Percentiles rank a stretch among this genome's conserved stretches.
Conservation (phyloP, 1,284 basidiomycete species). For the Cryptococcus floricola region DNA sequence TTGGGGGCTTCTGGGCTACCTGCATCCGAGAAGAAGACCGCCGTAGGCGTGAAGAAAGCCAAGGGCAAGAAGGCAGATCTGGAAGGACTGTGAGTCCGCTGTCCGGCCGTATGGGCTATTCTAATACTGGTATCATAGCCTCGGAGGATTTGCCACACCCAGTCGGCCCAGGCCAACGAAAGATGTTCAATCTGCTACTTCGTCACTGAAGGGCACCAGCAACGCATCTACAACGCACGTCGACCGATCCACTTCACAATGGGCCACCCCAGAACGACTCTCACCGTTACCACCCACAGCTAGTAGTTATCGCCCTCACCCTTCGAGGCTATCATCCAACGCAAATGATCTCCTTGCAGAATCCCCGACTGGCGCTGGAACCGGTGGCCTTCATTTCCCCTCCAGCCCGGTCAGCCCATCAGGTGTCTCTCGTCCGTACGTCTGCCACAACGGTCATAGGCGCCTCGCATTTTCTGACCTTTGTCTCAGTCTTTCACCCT, state of each 20-base stretch:
- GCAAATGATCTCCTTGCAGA: conserved; percentile 6
- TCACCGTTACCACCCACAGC: conserved; percentile 20
- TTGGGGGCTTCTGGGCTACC: neutral
- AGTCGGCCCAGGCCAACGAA: conserved; percentile 22
- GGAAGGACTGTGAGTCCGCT: conserved; percentile 43
- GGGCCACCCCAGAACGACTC: conserved; percentile 16
- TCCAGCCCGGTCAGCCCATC: conserved; percentile 35
- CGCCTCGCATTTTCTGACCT: no score
- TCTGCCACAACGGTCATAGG: neutral
- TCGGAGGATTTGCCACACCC: conserved; percentile 39
- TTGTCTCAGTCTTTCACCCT: conserved; percentile 25
- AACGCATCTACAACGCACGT: neutral
- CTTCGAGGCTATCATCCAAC: conserved; percentile 19
- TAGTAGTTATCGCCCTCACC: conserved; percentile 30
- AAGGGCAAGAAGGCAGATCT: conserved; percentile 33
- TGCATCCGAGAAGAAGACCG: conserved; percentile 6
- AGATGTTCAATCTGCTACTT: neutral
- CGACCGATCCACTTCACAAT: conserved; percentile 7
- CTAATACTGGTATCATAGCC: conserved; percentile 11
- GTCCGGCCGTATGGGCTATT: neutral
- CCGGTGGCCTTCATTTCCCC: conserved; percentile 12
- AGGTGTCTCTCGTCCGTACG: conserved; percentile 24
- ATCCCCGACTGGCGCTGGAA: conserved; percentile 24
- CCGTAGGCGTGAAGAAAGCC: conserved; percentile 29
- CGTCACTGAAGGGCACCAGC: no score